These are phyloP conservation scores for Coemansia brasiliensis DNA, from an alignment of 192 early-diverging fungal genomes.

Conservation along the genomic window DNA sequence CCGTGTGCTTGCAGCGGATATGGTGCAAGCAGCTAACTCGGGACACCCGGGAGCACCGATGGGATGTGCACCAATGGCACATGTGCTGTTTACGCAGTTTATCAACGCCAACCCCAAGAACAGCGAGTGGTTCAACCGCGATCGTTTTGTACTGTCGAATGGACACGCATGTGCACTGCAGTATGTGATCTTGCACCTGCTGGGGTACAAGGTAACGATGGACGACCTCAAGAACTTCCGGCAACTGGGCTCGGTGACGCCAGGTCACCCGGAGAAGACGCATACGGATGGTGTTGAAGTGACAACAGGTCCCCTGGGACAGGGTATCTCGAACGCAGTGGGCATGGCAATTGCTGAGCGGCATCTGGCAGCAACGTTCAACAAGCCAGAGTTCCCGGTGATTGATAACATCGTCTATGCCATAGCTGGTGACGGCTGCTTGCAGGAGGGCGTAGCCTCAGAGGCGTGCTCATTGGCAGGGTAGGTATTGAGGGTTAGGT, in stretches of 20 bases:
- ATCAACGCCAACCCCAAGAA: conserved; percentile 84
- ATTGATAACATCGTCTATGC: conserved; percentile 85
- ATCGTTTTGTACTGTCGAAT: conserved; percentile 97
- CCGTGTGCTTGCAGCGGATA: conserved; percentile 85
- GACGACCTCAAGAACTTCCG: conserved; percentile 92
- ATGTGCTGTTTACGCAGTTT: conserved; percentile 82
- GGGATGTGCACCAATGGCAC: conserved; percentile 95
- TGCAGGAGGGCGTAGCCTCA: conserved; percentile 95
- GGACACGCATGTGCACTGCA: conserved; percentile 95
- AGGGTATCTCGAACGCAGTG: conserved; percentile 88
- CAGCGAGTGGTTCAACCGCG: conserved; percentile 90
- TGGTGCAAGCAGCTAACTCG: conserved; percentile 83
- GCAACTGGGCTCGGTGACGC: conserved; percentile 80
- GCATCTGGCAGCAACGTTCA: conserved; percentile 88
- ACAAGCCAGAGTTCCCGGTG: conserved; percentile 81
- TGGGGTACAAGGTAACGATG: conserved; percentile 84
- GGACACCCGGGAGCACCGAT: conserved; percentile 98
- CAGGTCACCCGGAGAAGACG: conserved; percentile 92
- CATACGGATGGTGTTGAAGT: conserved; percentile 92
- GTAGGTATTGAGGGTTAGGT: conserved; percentile 13
- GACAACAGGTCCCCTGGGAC: conserved; percentile 95
- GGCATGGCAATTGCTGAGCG: conserved; percentile 90
- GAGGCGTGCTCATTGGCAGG: conserved; percentile 93
- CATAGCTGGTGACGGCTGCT: conserved; percentile 92
- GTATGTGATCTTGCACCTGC: conserved; percentile 86